Percentiles rank a stretch among this genome's conserved stretches.
Evolutionary conservation across 305 asterid species (phyloP).

Genomic region (Rubia peregrina): DNA sequence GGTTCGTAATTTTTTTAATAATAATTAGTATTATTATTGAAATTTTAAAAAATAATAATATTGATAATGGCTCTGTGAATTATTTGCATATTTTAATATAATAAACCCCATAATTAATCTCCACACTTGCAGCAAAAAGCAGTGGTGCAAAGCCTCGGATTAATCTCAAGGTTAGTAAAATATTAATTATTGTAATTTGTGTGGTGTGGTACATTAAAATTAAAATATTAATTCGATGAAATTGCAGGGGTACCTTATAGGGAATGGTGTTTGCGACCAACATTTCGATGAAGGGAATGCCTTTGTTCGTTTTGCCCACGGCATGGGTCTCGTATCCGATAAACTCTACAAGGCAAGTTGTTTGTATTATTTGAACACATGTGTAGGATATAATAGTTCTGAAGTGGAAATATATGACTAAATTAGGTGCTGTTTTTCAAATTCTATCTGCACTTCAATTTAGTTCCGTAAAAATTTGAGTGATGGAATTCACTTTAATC

Average conservation of each 20-base stretch:
- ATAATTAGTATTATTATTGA: too few relatives aligned
- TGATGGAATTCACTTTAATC: too few relatives aligned
- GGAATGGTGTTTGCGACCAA: conserved; percentile 44
- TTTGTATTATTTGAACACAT: background rate
- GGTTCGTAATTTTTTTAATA: conserved; percentile 27
- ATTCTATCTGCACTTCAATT: too few relatives aligned
- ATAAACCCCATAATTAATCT: background rate
- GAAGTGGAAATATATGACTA: too few relatives aligned
- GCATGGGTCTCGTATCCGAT: conserved; percentile 48
- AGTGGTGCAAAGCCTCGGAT: conserved; percentile 36
- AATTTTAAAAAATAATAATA: too few relatives aligned
- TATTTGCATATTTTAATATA: too few relatives aligned
- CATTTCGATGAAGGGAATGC: conserved; percentile 42
- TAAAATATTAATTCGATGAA: background rate
- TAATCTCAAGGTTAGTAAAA: background rate
- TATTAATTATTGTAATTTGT: background rate
- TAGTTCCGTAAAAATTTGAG: too few relatives aligned
- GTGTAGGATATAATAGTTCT: too few relatives aligned
- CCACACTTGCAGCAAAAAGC: conserved; percentile 27
- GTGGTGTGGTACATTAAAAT: background rate
- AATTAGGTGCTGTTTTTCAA: too few relatives aligned
- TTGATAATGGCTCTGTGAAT: too few relatives aligned
- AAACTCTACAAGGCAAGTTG: conserved; percentile 30
- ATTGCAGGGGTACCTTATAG: conserved; percentile 51
- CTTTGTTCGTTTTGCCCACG: conserved; percentile 41